Evolutionary conservation across 169 alveolate genomes (phyloP), one percentile per base, ranked within the genome.

Genomic region (Eimeria falciformis): DNA sequence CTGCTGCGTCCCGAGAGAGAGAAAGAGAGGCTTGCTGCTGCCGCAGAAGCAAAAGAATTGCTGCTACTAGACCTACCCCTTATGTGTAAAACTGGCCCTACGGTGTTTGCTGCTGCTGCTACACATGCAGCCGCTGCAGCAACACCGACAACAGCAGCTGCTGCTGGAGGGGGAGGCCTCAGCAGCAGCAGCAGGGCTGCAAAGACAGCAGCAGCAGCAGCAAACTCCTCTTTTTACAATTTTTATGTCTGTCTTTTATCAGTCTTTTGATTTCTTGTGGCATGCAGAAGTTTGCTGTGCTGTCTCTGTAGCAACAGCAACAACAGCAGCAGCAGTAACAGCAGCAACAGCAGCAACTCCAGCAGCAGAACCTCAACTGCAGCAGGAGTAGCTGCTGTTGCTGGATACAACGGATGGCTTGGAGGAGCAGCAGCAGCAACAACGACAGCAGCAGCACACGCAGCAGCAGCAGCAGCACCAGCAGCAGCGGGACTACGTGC

Each of bases 281-380:
- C 50, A 81, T 94, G 43, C 94, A 92, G 82, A 83, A 71, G 71
- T 73, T 69, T 25, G 40, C 21, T 25, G 84, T 50, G n/a, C 79
- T 69, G 43, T 79, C 91, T 0, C 40, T 94, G 11, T 58, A 91
- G 71, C 95, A 94, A 2, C 47, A 86, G 2, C 71, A 91, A 14
- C 25, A 7, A 5, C 95, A 93, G 88, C 93, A 93, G 73, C 46
- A 90, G 73, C 94, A 94, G 40, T 37, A 81, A 33, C 75, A n/a
- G n/a, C 91, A 73, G 78, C 53, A 33, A 55, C 47, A 55, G 47
- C 90, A 93, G 9, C 93, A 91, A 25, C 71, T n/a, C 46, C 75
- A 65, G 75, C 75, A 65, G 40, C 33, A 65, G 82, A 69, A 7
- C 82, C 55, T 6, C 33, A 21, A 17, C 62, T 40, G 62, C 66